phyloP scores from a whole-genome alignment of 108 stramenopile species.

The Skeletonema grethae region DNA sequence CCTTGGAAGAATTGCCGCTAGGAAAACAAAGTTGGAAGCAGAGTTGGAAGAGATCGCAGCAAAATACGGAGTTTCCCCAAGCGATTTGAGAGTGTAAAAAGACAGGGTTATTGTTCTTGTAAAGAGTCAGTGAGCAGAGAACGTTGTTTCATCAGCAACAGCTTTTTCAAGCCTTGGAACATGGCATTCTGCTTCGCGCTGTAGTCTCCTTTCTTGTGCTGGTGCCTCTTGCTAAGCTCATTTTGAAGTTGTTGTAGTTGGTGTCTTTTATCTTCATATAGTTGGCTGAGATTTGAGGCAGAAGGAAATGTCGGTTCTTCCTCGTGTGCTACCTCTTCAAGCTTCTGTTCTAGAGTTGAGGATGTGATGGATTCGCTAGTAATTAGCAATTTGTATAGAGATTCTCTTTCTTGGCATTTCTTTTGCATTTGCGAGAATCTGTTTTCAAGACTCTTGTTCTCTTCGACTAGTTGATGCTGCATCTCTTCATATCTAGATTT shows the following conservation, averaged over 20 bases:
- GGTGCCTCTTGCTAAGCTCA: background rate
- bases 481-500: constrained; percentile 59
- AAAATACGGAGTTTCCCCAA: constrained; percentile 18
- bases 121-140: background rate
- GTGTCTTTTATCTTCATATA: background rate
- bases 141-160: background rate
- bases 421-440: constrained; percentile 56
- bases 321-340: background rate
- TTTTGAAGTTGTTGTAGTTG: background rate
- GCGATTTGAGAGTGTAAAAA: constrained; percentile 2
- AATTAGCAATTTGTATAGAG: constrained; percentile 37
- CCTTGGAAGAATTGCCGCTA: constrained; percentile 6
- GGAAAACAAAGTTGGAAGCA: constrained; percentile 27
- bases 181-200: background rate
- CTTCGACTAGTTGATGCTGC: constrained; percentile 52
- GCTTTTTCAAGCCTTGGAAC: background rate
- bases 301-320: background rate
- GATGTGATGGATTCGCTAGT: background rate
- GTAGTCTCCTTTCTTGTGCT: constrained; percentile 5
- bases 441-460: constrained; percentile 58
- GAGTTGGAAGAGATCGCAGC: constrained; percentile 27
- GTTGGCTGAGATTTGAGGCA: background rate
- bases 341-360: background rate
- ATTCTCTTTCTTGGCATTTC: constrained; percentile 49
- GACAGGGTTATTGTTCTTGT: background rate